These are phyloP conservation scores for Colletotrichum sp. DNA, from an alignment of 2,329 filamentous ascomycete species.

Conservation along the genomic window DNA sequence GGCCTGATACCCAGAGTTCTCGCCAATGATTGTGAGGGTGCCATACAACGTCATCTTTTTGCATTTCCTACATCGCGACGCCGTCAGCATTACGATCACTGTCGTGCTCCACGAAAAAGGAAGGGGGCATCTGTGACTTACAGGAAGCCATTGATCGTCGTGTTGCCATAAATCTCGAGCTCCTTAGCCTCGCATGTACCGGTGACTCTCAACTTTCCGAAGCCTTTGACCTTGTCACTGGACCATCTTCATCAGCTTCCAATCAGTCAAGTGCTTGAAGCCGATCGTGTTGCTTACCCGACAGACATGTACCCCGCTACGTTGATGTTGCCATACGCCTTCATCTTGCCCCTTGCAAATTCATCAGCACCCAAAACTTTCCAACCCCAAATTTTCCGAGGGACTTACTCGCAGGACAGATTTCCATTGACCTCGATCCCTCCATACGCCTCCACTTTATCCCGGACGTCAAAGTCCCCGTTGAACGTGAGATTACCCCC, in stretches of 20 bases:
- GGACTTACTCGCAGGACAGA: conserved; percentile 46
- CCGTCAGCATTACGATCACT: background rate
- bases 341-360: conserved; percentile 43
- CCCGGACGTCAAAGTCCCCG: conserved; percentile 49
- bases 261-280: background rate
- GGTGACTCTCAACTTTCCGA: conserved; percentile 49
- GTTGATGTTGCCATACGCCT: conserved; percentile 51
- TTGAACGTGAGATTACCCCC: conserved; percentile 48
- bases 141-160: conserved; percentile 50
- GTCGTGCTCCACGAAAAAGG: background rate
- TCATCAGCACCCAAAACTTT: background rate
- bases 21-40: conserved; percentile 51
- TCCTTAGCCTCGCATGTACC: conserved; percentile 47
- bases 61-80: conserved; percentile 37
- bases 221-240: conserved; percentile 51
- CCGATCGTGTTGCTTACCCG: conserved; percentile 31
- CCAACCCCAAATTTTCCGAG: background rate
- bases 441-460: conserved; percentile 52
- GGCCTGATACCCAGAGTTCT: conserved; percentile 46
- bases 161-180: conserved; percentile 53
- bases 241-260: background rate
- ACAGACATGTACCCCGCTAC: conserved; percentile 43
- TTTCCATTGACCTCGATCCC: conserved; percentile 46
- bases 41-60: conserved; percentile 49
- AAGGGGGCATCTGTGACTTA: conserved; percentile 28